Conservation (phyloP, 169 alveolate genomes). For the Plasmodium blacklocki region DNA sequence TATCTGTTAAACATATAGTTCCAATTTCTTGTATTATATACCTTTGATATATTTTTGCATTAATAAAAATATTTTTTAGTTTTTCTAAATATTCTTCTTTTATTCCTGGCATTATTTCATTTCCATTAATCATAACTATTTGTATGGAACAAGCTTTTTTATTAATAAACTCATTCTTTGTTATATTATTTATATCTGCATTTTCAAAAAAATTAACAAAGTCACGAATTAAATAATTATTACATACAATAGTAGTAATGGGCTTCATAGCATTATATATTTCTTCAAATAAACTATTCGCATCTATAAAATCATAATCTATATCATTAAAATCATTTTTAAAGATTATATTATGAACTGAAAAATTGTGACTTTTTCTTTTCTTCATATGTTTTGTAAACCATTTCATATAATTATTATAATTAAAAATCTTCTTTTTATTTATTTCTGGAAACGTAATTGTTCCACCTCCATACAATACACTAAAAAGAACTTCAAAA, state of each 20-base stretch:
- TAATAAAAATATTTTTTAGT: conserved; percentile 30
- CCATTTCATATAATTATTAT: conserved; percentile 64
- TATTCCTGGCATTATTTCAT: conserved; percentile 75
- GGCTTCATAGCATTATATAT: not conserved
- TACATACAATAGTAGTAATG: conserved; percentile 33
- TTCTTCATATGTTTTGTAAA: conserved; percentile 55
- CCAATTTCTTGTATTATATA: conserved; percentile 75
- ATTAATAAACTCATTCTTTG: conserved; percentile 54
- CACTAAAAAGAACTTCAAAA: conserved; percentile 53
- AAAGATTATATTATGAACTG: conserved; percentile 48
- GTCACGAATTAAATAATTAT: conserved; percentile 72
- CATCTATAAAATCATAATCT: conserved; percentile 70
- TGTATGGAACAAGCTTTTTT: conserved; percentile 27
- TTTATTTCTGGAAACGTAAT: conserved; percentile 51
- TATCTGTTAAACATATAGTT: conserved; percentile 28
- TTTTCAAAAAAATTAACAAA: conserved; percentile 52
- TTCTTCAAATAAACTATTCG: conserved; percentile 59
- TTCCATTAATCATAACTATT: conserved; percentile 46
- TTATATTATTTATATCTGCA: conserved; percentile 38
- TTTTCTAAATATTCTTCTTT: conserved; percentile 48
- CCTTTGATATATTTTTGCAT: conserved; percentile 67
- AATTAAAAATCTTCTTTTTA: conserved; percentile 28
- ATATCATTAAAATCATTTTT: conserved; percentile 28
- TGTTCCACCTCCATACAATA: conserved; percentile 26
- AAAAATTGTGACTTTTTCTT: conserved; percentile 31